A percentile compares a stretch with the other conserved stretches of the same genome.
Evolutionary conservation across 2,329 filamentous ascomycete genomes (phyloP).

Genomic region (Diaporthe capsici): DNA sequence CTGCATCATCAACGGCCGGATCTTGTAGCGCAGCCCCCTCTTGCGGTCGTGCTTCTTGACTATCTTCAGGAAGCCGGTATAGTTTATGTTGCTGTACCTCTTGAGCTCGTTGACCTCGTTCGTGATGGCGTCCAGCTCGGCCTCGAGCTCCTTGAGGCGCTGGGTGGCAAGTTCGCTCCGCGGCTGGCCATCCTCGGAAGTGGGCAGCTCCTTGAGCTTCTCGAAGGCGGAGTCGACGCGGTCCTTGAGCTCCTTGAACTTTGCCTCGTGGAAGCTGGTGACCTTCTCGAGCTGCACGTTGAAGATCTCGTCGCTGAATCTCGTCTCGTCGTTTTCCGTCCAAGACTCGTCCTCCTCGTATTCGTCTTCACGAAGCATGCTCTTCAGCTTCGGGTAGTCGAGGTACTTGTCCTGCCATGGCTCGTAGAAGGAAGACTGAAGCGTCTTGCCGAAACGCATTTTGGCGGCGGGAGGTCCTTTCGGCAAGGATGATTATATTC

Average conservation of each 20-base stretch:
- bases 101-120: conserved; percentile 94
- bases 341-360: conserved; percentile 77
- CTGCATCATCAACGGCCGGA: conserved; percentile 92
- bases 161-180: conserved; percentile 64
- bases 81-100: conserved; percentile 96
- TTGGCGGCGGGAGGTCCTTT: conserved; percentile 44
- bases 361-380: conserved; percentile 83
- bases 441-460: conserved; percentile 95
- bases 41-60: conserved; percentile 99
- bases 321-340: conserved; percentile 94
- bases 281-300: conserved; percentile 97
- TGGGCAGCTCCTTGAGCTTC: conserved; percentile 84
- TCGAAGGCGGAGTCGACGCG: conserved; percentile 71
- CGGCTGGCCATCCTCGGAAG: conserved; percentile 69
- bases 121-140: conserved; percentile 88
- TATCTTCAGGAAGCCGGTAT: conserved; percentile 97
- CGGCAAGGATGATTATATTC: neutral
- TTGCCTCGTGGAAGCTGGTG: conserved; percentile 86
- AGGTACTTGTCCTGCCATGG: conserved; percentile 97
- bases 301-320: conserved; percentile 94
- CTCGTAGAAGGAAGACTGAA: conserved; percentile 82
- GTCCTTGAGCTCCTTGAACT: conserved; percentile 71
- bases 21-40: conserved; percentile 86
- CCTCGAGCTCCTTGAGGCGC: conserved; percentile 78
- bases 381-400: conserved; percentile 94